Percentiles rank a stretch among this genome's conserved stretches.
phyloP scores from a whole-genome alignment of 129 eudicot genomes.

The Pulicaria dysenterica region DNA sequence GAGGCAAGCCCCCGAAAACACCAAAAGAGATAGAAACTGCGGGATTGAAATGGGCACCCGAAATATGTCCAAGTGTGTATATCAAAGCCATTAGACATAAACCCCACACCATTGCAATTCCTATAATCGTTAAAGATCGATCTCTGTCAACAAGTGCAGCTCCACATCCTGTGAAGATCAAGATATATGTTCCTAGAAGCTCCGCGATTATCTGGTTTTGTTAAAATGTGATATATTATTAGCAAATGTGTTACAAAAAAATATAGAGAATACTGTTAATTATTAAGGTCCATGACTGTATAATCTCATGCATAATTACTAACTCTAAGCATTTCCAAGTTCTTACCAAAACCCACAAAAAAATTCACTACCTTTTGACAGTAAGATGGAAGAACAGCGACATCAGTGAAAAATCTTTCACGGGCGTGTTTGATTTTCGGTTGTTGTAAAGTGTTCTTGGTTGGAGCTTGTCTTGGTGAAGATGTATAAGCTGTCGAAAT shows the following conservation, averaged over 20 bases:
- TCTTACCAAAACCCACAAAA: neutral
- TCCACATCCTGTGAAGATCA: slow-evolving; percentile 61
- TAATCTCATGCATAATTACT: neutral
- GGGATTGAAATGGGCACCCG: slow-evolving; percentile 73
- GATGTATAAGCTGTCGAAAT: slow-evolving; percentile 36
- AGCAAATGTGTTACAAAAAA: too few relatives aligned
- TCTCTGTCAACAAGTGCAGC: slow-evolving; percentile 59
- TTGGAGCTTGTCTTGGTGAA: slow-evolving; percentile 32
- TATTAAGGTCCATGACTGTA: neutral
- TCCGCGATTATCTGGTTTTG: slow-evolving; percentile 57
- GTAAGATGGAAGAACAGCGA: slow-evolving; percentile 40
- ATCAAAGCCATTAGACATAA: slow-evolving; percentile 46
- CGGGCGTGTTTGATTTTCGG: slow-evolving; percentile 15
- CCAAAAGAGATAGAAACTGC: slow-evolving; percentile 66
- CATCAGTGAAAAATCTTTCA: slow-evolving; percentile 12
- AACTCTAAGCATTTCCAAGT: neutral
- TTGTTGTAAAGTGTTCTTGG: slow-evolving; percentile 24
- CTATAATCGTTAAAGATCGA: slow-evolving; percentile 43
- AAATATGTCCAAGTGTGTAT: slow-evolving; percentile 60
- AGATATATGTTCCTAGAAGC: slow-evolving; percentile 59
- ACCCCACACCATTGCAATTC: slow-evolving; percentile 62
- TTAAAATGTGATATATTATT: neutral
- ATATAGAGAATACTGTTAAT: too few relatives aligned
- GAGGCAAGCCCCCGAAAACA: slow-evolving; percentile 40
- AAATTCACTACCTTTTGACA: slow-evolving; percentile 41